These are phyloP conservation scores for Ligustrum vulgare DNA, from an alignment of 257 asterid species.

Conservation along the genomic window DNA sequence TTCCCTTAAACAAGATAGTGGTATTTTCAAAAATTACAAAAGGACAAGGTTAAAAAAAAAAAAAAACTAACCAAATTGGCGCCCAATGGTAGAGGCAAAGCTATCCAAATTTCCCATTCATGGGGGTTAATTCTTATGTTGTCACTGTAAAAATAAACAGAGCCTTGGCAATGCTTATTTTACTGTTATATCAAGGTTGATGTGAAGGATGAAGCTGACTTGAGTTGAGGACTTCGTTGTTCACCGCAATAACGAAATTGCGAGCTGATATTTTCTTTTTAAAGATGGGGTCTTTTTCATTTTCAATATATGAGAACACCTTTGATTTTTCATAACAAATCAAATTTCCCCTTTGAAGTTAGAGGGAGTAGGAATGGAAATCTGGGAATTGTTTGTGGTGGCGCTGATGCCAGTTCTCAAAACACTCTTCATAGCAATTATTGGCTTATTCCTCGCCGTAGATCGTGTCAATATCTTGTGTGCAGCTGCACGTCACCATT, in stretches of 20 bases:
- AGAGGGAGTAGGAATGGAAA: conserved; percentile 22
- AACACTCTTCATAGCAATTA: conserved; percentile 30
- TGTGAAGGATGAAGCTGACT: background rate
- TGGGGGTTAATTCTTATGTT: background rate
- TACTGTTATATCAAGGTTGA: background rate
- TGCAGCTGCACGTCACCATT: conserved; percentile 37
- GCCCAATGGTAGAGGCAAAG: too few relatives aligned
- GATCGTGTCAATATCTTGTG: conserved; percentile 34
- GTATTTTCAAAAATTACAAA: too few relatives aligned
- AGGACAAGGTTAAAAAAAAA: too few relatives aligned
- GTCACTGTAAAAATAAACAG: background rate
- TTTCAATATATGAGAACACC: background rate
- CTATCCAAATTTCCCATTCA: too few relatives aligned
- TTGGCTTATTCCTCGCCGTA: conserved; percentile 38
- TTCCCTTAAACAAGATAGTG: too few relatives aligned
- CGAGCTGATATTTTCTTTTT: background rate
- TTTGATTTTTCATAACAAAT: background rate
- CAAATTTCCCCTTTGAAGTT: background rate
- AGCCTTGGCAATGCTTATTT: background rate
- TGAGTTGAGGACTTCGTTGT: background rate
- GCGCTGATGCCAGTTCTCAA: conserved; percentile 44
- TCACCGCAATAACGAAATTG: background rate
- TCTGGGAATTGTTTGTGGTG: conserved; percentile 34
- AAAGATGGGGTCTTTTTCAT: background rate
- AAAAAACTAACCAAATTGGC: too few relatives aligned